Base-by-base conservation (phyloP, 2,329 filamentous ascomycete species). In the Aureobasidium namibiae region DNA sequence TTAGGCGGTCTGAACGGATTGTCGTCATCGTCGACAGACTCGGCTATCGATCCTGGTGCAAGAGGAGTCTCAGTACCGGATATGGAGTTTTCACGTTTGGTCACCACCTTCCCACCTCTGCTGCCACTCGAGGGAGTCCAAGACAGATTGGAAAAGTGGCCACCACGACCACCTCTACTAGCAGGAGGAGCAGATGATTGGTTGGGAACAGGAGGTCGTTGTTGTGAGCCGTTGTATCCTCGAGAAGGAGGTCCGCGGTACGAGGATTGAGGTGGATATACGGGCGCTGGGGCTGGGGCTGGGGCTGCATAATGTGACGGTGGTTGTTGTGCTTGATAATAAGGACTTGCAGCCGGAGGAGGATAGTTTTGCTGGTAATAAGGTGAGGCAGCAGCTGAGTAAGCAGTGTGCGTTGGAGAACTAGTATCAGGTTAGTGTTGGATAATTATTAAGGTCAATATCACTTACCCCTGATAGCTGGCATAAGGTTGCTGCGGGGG, bases 91-190 rank as follows among this genome's bases (percentile, higher is more conserved):
- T 50, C 59, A 13, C 50, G 41, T 16, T 41, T 41, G 1, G 57
- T 34, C 3, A 69, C 72, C 24, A 74, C 70, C 59, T 76, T 77
- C 60, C 81, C 76, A 68, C 80, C 81, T 65, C 79, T 77, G 58
- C 78, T 77, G 18, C 80, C 76, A 50, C 78, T 77, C 1, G 54
- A 46, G 44, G 84, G 80, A 59, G 82, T 87, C 87, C 89, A 92
- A 46, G 90, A 88, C 2, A 85, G 70, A 73, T 88, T 83, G 73
- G 85, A 79, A 76, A 87, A 82, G 73, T 85, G 76, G 63, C 77
- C 76, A 34, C 76, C 78, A 63, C 81, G 76, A 36, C 84, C 84
- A 54, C 86, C 80, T 33, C 75, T 73, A 21, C 72, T 65, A 33
- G 65, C 64, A 31, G 58, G 18, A 38, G 72, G 68, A 1, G 71